Percentiles rank a stretch among this genome's conserved stretches.
Conservation (phyloP, 2,329 filamentous ascomycete genomes). For the Nigrograna mackinnonii region DNA sequence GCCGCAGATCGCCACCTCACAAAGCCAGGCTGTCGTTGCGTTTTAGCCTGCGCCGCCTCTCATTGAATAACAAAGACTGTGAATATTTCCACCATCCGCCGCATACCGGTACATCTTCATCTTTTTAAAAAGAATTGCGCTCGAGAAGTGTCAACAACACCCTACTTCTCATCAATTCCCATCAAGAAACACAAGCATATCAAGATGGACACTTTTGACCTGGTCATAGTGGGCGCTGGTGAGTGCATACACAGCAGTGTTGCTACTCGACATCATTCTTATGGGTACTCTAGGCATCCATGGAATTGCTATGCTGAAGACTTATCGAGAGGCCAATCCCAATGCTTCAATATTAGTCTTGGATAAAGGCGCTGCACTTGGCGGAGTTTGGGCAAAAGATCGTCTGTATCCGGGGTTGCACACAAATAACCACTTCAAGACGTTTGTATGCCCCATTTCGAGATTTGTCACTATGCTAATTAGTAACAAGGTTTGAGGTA, state of each 20-base stretch:
- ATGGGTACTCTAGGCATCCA: constrained; percentile 42
- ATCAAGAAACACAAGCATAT: no score
- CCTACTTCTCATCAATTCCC: no score
- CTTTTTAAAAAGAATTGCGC: no score
- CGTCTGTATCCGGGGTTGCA: constrained; percentile 48
- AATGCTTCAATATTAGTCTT: constrained; percentile 46
- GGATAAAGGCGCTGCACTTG: constrained; percentile 45
- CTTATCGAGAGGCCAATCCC: constrained; percentile 47
- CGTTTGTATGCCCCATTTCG: constrained; percentile 20
- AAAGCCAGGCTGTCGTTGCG: no score
- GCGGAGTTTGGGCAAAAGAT: constrained; percentile 49
- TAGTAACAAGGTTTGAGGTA: constrained; percentile 18
- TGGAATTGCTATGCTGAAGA: constrained; percentile 54
- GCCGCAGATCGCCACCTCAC: no score
- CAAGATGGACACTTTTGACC: constrained; percentile 16
- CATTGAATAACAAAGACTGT: no score
- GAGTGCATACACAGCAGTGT: no score
- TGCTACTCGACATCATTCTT: no score
- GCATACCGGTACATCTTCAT: no score
- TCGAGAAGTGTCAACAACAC: no score
- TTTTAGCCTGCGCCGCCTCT: no score
- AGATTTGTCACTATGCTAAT: constrained; percentile 3
- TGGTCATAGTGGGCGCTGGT: constrained; percentile 35
- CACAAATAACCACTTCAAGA: constrained; percentile 49
- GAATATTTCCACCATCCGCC: no score